A percentile compares a stretch with the other conserved stretches of the same genome.
Evolutionary conservation across 139 green algal genomes (phyloP).

Genomic region (Chlamydomonas incerta): DNA sequence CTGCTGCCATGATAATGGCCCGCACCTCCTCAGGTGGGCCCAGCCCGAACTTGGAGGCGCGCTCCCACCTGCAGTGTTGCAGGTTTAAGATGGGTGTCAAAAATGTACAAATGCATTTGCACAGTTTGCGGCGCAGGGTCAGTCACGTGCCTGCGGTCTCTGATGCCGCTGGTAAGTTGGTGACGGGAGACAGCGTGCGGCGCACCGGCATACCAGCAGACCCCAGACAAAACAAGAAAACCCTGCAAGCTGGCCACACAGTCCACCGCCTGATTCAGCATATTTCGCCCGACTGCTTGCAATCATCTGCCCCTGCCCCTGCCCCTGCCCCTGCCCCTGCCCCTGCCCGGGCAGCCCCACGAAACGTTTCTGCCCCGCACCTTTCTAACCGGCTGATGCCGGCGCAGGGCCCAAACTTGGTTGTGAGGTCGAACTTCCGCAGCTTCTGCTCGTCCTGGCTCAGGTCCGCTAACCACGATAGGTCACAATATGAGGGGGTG

Average conservation of each 20-base stretch:
- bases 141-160: too few species aligned
- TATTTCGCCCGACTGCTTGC: background rate
- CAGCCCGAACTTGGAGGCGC: slow-evolving; percentile 21
- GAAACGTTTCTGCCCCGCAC: background rate
- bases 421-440: slow-evolving; percentile 26
- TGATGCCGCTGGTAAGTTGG: too few species aligned
- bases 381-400: slow-evolving; percentile 20
- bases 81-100: too few species aligned
- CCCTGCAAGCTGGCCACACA: background rate
- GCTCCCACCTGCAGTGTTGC: slow-evolving; percentile 33
- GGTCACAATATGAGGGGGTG: too few species aligned
- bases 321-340: background rate
- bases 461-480: background rate
- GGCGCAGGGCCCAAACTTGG: slow-evolving; percentile 24
- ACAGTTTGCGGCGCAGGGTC: too few species aligned
- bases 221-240: background rate
- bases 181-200: too few species aligned
- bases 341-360: background rate
- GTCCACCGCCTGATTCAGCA: too few species aligned
- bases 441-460: slow-evolving; percentile 28
- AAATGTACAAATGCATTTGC: too few species aligned
- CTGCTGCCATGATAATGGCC: background rate
- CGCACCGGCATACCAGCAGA: too few species aligned
- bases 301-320: background rate
- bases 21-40: slow-evolving; percentile 4